phyloP scores from a whole-genome alignment of 345 rosid genomes.

The Mallotus nudiflorus region DNA sequence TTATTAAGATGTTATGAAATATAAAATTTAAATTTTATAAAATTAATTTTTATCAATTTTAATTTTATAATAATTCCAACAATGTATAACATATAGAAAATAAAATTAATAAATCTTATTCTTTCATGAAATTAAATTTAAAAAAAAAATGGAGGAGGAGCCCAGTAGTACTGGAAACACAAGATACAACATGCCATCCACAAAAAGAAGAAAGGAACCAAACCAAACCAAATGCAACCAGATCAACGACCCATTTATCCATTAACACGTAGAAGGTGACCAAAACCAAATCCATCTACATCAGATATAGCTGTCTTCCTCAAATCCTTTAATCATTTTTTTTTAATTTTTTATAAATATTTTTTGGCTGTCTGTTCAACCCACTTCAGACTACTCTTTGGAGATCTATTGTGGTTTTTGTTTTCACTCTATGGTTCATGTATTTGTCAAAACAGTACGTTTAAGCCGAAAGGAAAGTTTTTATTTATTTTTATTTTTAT shows the following conservation, averaged over 20 bases:
- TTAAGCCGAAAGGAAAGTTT: background rate
- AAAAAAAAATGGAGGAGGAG: background rate
- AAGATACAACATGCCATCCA: no score
- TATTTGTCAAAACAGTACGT: constrained; percentile 32
- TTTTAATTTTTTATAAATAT: background rate
- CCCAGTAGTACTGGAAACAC: background rate
- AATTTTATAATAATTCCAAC: no score
- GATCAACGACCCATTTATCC: constrained; percentile 1
- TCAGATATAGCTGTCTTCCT: constrained; percentile 29
- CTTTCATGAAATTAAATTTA: no score
- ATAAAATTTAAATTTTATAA: no score
- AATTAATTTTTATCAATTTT: no score
- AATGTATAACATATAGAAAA: no score
- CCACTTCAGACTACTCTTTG: background rate
- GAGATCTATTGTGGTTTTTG: background rate
- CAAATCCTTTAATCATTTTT: background rate
- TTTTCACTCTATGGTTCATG: constrained; percentile 22
- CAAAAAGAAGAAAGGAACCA: background rate
- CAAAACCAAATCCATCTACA: constrained; percentile 5
- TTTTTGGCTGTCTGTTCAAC: background rate
- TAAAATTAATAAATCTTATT: no score
- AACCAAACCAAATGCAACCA: no score
- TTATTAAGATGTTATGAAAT: no score
- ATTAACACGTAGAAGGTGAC: constrained; percentile 4
- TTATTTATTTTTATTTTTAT: no score